Percentiles rank a stretch among this genome's conserved stretches.
Evolutionary conservation across 495 filamentous ascomycete genomes (phyloP).

Genomic region (Aspergillus wentii): DNA sequence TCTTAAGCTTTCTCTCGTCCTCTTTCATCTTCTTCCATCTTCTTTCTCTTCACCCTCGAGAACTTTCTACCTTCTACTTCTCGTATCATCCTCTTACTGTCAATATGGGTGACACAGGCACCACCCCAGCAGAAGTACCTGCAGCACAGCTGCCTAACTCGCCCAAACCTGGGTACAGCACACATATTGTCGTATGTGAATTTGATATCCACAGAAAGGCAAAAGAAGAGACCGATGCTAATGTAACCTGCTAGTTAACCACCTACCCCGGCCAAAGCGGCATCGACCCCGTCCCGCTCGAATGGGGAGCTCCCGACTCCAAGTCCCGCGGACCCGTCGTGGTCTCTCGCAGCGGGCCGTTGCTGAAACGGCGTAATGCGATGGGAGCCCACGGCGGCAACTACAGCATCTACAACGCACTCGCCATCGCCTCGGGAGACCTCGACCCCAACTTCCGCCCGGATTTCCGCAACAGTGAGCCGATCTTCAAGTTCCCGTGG

Average conservation of each 20-base stretch:
- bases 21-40: conserved; percentile 3
- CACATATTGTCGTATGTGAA: conserved; percentile 37
- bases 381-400: conserved; percentile 89
- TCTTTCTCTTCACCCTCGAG: too few relatives aligned
- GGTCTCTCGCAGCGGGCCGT: conserved; percentile 69
- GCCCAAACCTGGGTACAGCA: conserved; percentile 30
- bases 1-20: conserved; percentile 1
- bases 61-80: conserved; percentile 1
- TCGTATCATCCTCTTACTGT: conserved; percentile 1
- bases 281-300: conserved; percentile 81
- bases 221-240: conserved; percentile 1
- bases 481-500: conserved; percentile 79
- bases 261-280: conserved; percentile 94
- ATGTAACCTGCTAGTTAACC: conserved; percentile 46
- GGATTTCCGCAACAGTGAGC: conserved; percentile 92
- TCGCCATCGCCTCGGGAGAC: conserved; percentile 88
- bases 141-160: conserved; percentile 18
- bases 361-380: conserved; percentile 84
- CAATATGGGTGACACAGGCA: conserved; percentile 20
- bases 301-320: conserved; percentile 81
- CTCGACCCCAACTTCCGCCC: conserved; percentile 80
- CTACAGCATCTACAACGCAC: conserved; percentile 95
- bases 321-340: conserved; percentile 80
- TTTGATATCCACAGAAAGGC: background rate
- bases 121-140: conserved; percentile 15